Evolutionary conservation across 192 early-diverging fungal species (phyloP).

Genomic region (Coemansia sp.): DNA sequence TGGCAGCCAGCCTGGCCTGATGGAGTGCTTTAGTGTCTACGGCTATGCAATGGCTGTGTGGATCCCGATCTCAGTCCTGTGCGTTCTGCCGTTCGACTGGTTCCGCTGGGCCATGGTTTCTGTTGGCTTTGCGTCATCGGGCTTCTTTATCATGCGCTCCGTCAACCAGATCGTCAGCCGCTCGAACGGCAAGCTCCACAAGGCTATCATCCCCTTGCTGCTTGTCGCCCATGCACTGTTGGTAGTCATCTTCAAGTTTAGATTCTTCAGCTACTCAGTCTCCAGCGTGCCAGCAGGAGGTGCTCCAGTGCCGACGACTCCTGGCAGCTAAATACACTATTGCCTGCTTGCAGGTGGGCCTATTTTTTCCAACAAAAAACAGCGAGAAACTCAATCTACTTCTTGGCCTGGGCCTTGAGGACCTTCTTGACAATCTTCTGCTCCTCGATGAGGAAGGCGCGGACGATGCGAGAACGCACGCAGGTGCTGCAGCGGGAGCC

Average conservation of each 20-base stretch:
- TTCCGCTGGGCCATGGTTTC: conserved; percentile 80
- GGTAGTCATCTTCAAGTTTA: conserved; percentile 76
- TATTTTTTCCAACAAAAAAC: too few relatives aligned
- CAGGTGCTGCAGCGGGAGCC: conserved; percentile 92
- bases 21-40: conserved; percentile 83
- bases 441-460: conserved; percentile 99
- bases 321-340: not conserved
- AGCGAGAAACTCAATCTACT: conserved; percentile 25
- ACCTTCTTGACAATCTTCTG: conserved; percentile 99
- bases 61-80: conserved; percentile 82
- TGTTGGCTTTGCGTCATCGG: conserved; percentile 69
- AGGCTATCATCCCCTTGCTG: conserved; percentile 66
- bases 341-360: too few relatives aligned
- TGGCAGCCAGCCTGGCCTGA: conserved; percentile 74
- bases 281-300: conserved; percentile 10
- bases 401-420: conserved; percentile 72
- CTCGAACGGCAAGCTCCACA: conserved; percentile 66
- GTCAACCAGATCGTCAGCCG: conserved; percentile 60
- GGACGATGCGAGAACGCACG: conserved; percentile 85
- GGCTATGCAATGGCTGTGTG: conserved; percentile 92
- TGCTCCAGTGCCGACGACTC: not conserved
- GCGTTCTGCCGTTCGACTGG: conserved; percentile 76
- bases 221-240: conserved; percentile 65
- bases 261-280: conserved; percentile 74
- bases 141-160: conserved; percentile 54